Percentiles rank a stretch among this genome's conserved stretches.
phyloP scores from a whole-genome alignment of 306 rosid species.

The Quercus cerris region DNA sequence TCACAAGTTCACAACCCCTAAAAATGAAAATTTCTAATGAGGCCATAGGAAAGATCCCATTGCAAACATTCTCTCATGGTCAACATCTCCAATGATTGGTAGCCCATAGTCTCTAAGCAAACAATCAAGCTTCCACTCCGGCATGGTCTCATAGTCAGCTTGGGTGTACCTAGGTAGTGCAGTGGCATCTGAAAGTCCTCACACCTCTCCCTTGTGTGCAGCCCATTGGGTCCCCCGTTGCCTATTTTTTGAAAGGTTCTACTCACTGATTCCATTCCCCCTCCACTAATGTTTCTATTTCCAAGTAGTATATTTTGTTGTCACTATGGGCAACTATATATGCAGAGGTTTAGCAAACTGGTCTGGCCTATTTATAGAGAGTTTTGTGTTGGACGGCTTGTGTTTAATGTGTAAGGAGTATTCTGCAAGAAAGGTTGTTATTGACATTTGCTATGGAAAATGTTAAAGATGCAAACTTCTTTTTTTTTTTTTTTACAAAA shows the following conservation, averaged over 20 bases:
- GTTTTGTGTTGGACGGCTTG: too few relatives aligned
- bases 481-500: too few relatives aligned
- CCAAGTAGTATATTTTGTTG: too few relatives aligned
- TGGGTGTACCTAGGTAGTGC: constrained; percentile 59
- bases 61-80: constrained; percentile 51
- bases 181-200: constrained; percentile 59
- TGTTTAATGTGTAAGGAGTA: not conserved
- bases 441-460: not conserved
- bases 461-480: too few relatives aligned
- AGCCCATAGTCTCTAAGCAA: constrained; percentile 60
- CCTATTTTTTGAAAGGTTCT: too few relatives aligned
- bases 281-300: not conserved
- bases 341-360: not conserved
- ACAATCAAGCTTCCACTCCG: constrained; percentile 65
- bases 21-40: not conserved
- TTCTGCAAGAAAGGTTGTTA: not conserved
- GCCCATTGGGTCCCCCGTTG: too few relatives aligned
- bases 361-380: constrained; percentile 11
- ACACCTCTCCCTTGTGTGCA: constrained; percentile 5
- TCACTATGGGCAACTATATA: too few relatives aligned
- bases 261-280: constrained; percentile 24
- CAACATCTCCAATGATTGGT: constrained; percentile 43
- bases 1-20: not conserved
- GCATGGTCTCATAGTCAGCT: constrained; percentile 59
- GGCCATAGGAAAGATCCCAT: constrained; percentile 65